Base-by-base conservation (phyloP, 2,329 filamentous ascomycete genomes). In the Aspergillus pseudoterreus region DNA sequence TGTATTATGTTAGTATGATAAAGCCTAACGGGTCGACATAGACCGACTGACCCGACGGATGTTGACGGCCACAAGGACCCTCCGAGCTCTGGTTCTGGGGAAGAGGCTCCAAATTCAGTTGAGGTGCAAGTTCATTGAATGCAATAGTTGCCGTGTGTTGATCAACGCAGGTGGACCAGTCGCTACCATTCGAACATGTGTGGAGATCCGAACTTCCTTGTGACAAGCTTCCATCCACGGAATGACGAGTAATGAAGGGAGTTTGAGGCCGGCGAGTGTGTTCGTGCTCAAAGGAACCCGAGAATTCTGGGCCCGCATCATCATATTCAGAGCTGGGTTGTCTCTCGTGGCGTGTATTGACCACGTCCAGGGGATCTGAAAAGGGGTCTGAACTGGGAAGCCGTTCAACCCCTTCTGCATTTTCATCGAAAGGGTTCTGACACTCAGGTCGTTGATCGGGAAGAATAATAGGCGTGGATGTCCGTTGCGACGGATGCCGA, bases 81-180 rank as follows among this genome's bases (percentile, higher is more conserved):
- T 30, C 27, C 27, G 10, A 30, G 8, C 27, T 11, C 10, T 30
- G 27, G 27, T 2, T 30, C 27, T 30, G 27, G 27, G 27, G 27
- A 30, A 61, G 32, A 44, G 63, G 46, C 12, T 57, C 56, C 30
- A 70, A 47, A 11, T 55, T 52, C 22, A 67, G 49, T 24, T 59
- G 52, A 4, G 30, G 32, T 6, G 64, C 64, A 47, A 71, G 51
- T 33, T 51, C 47, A 45, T 72, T 72, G 56, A 69, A 73, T 30
- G 60, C 59, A 6, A 52, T 24, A 6, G 51, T 56, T 4, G 68
- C 68, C 22, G 54, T 57, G 15, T 53, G 51, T 21, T 60, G 59
- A 52, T 68, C 64, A 21, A 58, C 50, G 11, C 59, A 50, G 49
- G 58, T 47, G 38, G 63, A 58, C 53, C 61, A 56, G 51, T 50